Percentiles rank a stretch among this genome's conserved stretches.
phyloP scores from a whole-genome alignment of 2,329 filamentous ascomycete genomes.

The Colletotrichum caudatum region DNA sequence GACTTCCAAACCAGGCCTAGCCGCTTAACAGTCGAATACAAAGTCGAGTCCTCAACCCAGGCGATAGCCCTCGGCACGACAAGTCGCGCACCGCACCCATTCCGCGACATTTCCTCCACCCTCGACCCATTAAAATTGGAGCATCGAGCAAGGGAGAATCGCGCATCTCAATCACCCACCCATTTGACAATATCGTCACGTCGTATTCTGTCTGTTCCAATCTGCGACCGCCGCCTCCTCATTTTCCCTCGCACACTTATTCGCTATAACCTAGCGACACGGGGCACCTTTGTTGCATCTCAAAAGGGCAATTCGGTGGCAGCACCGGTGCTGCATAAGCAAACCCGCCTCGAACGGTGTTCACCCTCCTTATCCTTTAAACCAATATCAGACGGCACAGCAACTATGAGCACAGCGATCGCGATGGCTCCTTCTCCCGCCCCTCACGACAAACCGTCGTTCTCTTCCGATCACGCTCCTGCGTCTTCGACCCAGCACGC shows the following conservation, averaged over 20 bases:
- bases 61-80: constrained; percentile 22
- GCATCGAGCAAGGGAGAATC: constrained; percentile 39
- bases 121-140: constrained; percentile 37
- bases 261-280: not conserved
- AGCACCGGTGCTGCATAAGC: constrained; percentile 24
- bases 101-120: constrained; percentile 30
- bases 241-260: not conserved
- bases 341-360: constrained; percentile 25
- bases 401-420: constrained; percentile 74
- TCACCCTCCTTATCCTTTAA: constrained; percentile 7
- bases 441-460: constrained; percentile 73
- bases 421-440: constrained; percentile 77
- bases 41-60: constrained; percentile 22
- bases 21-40: constrained; percentile 1
- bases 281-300: constrained; percentile 23
- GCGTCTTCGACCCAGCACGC: constrained; percentile 45
- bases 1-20: constrained; percentile 23
- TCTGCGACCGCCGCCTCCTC: not conserved
- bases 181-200: constrained; percentile 32
- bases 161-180: constrained; percentile 32
- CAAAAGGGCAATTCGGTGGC: constrained; percentile 22
- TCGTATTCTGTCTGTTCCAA: constrained; percentile 14
- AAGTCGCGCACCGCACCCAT: constrained; percentile 15
- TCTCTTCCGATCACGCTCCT: constrained; percentile 63
- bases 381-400: constrained; percentile 15